Conservation (phyloP, 1,284 basidiomycete genomes). For the Pascua guehoae region DNA sequence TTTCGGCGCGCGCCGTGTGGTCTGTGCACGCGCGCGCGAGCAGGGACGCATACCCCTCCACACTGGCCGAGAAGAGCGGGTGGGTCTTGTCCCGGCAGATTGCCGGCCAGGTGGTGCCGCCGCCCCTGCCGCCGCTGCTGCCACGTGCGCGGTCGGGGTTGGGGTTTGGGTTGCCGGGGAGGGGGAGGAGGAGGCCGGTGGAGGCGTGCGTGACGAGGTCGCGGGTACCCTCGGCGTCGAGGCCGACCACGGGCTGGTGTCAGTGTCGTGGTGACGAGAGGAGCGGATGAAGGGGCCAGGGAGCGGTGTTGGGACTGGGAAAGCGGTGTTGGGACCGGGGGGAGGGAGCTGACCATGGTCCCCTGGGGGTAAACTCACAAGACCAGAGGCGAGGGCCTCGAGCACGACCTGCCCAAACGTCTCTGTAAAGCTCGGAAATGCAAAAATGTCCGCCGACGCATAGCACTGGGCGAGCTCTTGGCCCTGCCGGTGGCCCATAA, state of each 20-base stretch:
- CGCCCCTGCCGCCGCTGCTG: slow-evolving; percentile 1
- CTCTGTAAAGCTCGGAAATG: slow-evolving; percentile 57
- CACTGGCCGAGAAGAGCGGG: slow-evolving; percentile 44
- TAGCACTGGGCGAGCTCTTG: slow-evolving; percentile 51
- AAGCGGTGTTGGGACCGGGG: not conserved
- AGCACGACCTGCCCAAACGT: slow-evolving; percentile 59
- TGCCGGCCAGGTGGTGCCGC: slow-evolving; percentile 32
- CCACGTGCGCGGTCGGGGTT: slow-evolving; percentile 9
- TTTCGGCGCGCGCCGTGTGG: slow-evolving; percentile 44
- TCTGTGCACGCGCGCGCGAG: slow-evolving; percentile 47
- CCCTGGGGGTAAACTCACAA: too few species aligned
- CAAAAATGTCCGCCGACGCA: slow-evolving; percentile 57
- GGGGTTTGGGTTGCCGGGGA: slow-evolving; percentile 31
- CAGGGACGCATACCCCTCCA: slow-evolving; percentile 51
- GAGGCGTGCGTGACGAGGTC: slow-evolving; percentile 54
- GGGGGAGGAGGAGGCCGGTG: slow-evolving; percentile 53
- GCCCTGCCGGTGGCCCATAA: slow-evolving; percentile 55
- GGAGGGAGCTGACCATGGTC: slow-evolving; percentile 16
- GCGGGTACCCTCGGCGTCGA: slow-evolving; percentile 58
- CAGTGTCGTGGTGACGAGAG: not conserved
- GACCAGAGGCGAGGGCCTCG: slow-evolving; percentile 56
- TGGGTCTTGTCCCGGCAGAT: slow-evolving; percentile 39
- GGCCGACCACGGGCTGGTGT: slow-evolving; percentile 53
- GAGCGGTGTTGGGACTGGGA: not conserved
- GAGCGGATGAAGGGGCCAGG: too few species aligned